Evolutionary conservation across 495 filamentous ascomycete species (phyloP).

Genomic region (Penicillium maclennaniae): DNA sequence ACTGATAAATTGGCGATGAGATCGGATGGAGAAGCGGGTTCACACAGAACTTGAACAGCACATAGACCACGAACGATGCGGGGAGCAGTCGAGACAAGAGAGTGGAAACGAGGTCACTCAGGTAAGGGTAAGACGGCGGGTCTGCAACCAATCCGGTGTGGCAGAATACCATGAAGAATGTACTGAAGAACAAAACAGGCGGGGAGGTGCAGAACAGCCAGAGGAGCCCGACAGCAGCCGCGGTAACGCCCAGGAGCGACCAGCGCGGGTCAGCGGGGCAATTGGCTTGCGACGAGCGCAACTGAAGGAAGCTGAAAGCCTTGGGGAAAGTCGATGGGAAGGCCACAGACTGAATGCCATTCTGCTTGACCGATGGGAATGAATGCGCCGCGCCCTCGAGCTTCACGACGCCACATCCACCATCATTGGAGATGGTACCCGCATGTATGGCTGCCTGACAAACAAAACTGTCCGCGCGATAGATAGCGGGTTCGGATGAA

Average conservation of each 20-base stretch:
- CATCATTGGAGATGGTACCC: slow-evolving; percentile 64
- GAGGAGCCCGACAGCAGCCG: slow-evolving; percentile 60
- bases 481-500: slow-evolving; percentile 44
- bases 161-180: slow-evolving; percentile 70
- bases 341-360: slow-evolving; percentile 63
- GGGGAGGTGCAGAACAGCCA: slow-evolving; percentile 68
- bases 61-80: slow-evolving; percentile 68
- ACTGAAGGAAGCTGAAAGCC: slow-evolving; percentile 61
- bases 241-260: slow-evolving; percentile 68
- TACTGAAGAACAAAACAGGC: slow-evolving; percentile 64
- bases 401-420: slow-evolving; percentile 72
- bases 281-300: slow-evolving; percentile 35
- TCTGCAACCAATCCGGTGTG: slow-evolving; percentile 79
- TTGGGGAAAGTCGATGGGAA: slow-evolving; percentile 79
- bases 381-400: slow-evolving; percentile 63
- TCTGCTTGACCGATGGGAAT: slow-evolving; percentile 53
- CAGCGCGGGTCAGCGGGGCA: slow-evolving; percentile 62
- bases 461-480: slow-evolving; percentile 80
- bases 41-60: slow-evolving; percentile 68
- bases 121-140: slow-evolving; percentile 54
- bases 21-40: slow-evolving; percentile 52
- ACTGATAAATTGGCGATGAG: slow-evolving; percentile 52
- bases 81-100: slow-evolving; percentile 72
- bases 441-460: slow-evolving; percentile 79
- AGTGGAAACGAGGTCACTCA: slow-evolving; percentile 61